Conservation (phyloP, 768 basidiomycete genomes). For the Termitomyces sp. region DNA sequence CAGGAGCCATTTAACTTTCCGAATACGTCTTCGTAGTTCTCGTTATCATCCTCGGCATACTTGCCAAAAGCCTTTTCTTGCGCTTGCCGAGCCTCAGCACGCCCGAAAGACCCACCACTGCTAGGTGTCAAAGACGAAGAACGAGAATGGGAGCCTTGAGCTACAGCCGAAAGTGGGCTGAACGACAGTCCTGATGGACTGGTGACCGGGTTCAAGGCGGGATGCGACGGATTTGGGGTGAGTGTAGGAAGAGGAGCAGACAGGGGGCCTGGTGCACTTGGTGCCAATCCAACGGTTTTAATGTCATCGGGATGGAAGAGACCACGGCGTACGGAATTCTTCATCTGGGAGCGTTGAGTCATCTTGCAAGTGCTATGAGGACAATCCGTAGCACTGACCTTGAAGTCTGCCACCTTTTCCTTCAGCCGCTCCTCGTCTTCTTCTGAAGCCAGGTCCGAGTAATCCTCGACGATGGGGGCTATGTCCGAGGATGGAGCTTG, state of each 20-base stretch:
- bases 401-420: slow-evolving; percentile 83
- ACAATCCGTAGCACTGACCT: slow-evolving; percentile 39
- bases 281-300: slow-evolving; percentile 63
- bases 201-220: slow-evolving; percentile 46
- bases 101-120: slow-evolving; percentile 59
- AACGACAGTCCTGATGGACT: slow-evolving; percentile 25
- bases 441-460: slow-evolving; percentile 81
- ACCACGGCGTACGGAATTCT: slow-evolving; percentile 67
- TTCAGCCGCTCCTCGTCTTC: slow-evolving; percentile 69
- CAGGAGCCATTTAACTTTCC: slow-evolving; percentile 69
- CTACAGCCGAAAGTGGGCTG: slow-evolving; percentile 25
- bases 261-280: slow-evolving; percentile 52
- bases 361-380: background rate
- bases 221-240: slow-evolving; percentile 50
- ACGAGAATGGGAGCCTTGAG: slow-evolving; percentile 43
- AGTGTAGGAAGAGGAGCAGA: slow-evolving; percentile 67
- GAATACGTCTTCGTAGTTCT: slow-evolving; percentile 96
- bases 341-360: slow-evolving; percentile 41
- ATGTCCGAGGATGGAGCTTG: slow-evolving; percentile 62
- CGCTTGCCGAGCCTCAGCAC: slow-evolving; percentile 56
- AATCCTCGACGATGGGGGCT: slow-evolving; percentile 79
- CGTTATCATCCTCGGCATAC: slow-evolving; percentile 83
- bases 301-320: slow-evolving; percentile 90
- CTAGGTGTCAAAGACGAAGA: slow-evolving; percentile 53
- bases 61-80: slow-evolving; percentile 66